Evolutionary conservation across 306 rosid species (phyloP).

Genomic region (Carpinus viminea): DNA sequence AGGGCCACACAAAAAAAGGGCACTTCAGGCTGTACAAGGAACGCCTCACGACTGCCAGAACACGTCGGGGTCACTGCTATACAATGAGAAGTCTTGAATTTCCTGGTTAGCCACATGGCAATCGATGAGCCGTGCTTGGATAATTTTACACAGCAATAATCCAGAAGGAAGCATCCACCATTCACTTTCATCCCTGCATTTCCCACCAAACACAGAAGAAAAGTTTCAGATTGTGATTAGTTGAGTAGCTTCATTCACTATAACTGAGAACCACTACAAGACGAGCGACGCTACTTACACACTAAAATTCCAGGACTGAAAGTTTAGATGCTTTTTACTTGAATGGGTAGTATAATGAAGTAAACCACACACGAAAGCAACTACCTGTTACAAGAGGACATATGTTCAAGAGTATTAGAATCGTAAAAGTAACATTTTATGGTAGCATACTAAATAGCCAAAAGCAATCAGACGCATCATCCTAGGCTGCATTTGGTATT

Average conservation of each 20-base stretch:
- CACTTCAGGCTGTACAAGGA: slow-evolving; percentile 16
- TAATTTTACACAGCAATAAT: slow-evolving; percentile 66
- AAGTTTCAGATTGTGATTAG: slow-evolving; percentile 19
- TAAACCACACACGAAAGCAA: slow-evolving; percentile 84
- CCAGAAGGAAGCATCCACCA: slow-evolving; percentile 99
- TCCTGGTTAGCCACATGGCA: slow-evolving; percentile 92
- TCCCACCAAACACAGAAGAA: background rate
- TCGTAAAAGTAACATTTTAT: background rate
- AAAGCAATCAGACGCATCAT: slow-evolving; percentile 4
- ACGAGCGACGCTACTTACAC: slow-evolving; percentile 58
- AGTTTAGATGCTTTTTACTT: slow-evolving; percentile 56
- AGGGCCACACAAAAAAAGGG: background rate
- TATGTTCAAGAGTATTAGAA: slow-evolving; percentile 14
- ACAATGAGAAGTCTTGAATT: slow-evolving; percentile 84
- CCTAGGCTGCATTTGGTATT: background rate
- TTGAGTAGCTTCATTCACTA: slow-evolving; percentile 9
- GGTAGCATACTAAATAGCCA: slow-evolving; percentile 3
- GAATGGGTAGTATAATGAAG: slow-evolving; percentile 65
- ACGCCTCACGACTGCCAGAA: slow-evolving; percentile 75
- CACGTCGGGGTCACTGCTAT: slow-evolving; percentile 68
- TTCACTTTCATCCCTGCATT: slow-evolving; percentile 94
- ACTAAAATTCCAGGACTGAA: slow-evolving; percentile 89
- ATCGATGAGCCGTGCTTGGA: slow-evolving; percentile 85
- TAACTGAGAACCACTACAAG: background rate
- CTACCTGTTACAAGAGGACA: slow-evolving; percentile 50